Conservation (phyloP, 768 basidiomycete genomes). For the Tricholomella constricta region DNA sequence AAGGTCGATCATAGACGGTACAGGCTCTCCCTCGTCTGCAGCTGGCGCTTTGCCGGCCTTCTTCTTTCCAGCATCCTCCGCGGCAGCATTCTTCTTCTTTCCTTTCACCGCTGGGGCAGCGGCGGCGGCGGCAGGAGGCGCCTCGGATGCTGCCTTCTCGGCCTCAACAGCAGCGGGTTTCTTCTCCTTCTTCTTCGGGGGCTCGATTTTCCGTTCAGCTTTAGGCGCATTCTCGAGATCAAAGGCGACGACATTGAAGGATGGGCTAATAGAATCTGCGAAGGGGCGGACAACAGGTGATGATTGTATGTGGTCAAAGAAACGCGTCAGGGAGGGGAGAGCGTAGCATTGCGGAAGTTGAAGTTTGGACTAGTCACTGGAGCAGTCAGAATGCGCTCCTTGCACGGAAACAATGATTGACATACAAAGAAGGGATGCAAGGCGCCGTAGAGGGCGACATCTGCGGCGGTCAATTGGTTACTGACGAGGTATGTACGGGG, state of each 20-base stretch:
- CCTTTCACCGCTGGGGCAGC: conserved; percentile 37
- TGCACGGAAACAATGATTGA: conserved; percentile 9
- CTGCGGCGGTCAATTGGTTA: conserved; percentile 86
- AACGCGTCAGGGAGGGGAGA: conserved; percentile 83
- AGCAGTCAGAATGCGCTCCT: not conserved
- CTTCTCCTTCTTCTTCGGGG: conserved; percentile 81
- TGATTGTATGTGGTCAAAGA: conserved; percentile 93
- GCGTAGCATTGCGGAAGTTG: conserved; percentile 74
- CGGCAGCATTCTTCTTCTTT: conserved; percentile 51
- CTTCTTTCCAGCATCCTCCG: conserved; percentile 39
- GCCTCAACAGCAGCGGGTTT: conserved; percentile 30
- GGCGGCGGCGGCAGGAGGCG: no score
- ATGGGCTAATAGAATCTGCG: conserved; percentile 48
- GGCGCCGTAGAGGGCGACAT: conserved; percentile 88
- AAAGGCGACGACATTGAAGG: conserved; percentile 61
- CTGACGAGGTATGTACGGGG: conserved; percentile 85
- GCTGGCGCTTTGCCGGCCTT: conserved; percentile 43
- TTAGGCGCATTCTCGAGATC: conserved; percentile 78
- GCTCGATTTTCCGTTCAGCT: conserved; percentile 68
- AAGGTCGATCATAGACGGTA: conserved; percentile 96
- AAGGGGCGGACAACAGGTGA: conserved; percentile 60
- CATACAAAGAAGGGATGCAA: conserved; percentile 82
- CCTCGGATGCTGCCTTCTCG: conserved; percentile 43
- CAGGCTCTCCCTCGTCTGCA: conserved; percentile 77
- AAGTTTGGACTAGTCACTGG: conserved; percentile 58